Evolutionary conservation across 768 basidiomycete genomes (phyloP).

Genomic region (Tephrocybe rancida): DNA sequence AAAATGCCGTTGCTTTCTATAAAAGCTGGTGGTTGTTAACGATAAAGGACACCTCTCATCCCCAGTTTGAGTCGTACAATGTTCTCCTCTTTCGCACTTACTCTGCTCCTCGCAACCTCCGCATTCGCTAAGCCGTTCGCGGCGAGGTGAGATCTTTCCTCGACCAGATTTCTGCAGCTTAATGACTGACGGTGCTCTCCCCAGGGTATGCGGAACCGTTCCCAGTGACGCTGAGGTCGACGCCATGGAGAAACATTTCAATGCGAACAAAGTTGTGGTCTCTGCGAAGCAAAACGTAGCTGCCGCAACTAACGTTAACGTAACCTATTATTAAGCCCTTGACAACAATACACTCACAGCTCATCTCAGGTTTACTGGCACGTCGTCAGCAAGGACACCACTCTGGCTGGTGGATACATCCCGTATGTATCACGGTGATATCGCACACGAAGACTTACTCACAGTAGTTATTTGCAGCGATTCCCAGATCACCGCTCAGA

Average conservation of each 20-base stretch:
- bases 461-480: slow-evolving; percentile 26
- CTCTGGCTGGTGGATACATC: slow-evolving; percentile 39
- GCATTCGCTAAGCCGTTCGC: slow-evolving; percentile 31
- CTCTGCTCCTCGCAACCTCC: slow-evolving; percentile 28
- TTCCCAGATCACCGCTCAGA: slow-evolving; percentile 37
- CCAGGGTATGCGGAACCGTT: slow-evolving; percentile 40
- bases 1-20: neutral
- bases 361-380: slow-evolving; percentile 39
- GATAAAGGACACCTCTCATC: slow-evolving; percentile 6
- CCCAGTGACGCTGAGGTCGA: slow-evolving; percentile 36
- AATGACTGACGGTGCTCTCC: neutral
- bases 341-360: neutral
- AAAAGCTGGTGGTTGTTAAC: neutral
- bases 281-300: slow-evolving; percentile 10
- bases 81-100: slow-evolving; percentile 27
- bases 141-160: slow-evolving; percentile 14
- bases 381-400: slow-evolving; percentile 32
- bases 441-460: neutral
- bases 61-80: slow-evolving; percentile 19
- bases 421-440: slow-evolving; percentile 31
- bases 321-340: neutral
- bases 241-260: slow-evolving; percentile 43
- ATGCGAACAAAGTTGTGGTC: slow-evolving; percentile 36
- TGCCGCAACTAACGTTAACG: slow-evolving; percentile 19
- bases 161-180: neutral